These are phyloP conservation scores for Endothia cerciana DNA, from an alignment of 2,329 filamentous ascomycete genomes.

Conservation along the genomic window DNA sequence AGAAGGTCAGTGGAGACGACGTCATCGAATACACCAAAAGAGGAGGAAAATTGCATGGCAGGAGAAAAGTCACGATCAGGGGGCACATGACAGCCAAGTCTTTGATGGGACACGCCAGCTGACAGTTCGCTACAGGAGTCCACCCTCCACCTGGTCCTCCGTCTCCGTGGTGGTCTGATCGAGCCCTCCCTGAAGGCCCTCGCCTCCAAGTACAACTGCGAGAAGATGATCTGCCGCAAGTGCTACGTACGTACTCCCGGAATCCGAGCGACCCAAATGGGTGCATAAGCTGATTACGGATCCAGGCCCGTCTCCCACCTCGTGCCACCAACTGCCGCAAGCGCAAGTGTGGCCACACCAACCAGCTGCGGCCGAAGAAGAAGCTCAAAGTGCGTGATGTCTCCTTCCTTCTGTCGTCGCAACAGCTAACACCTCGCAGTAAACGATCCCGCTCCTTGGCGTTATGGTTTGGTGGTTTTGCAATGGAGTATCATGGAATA, in stretches of 20 bases:
- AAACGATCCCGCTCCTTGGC: conserved; percentile 56
- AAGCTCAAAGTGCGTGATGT: conserved; percentile 57
- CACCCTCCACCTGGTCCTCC: conserved; percentile 96
- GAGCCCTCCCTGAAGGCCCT: conserved; percentile 98
- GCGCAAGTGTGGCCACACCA: conserved; percentile 99
- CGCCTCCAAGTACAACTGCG: conserved; percentile 99
- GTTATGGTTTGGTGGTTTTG: conserved; percentile 41
- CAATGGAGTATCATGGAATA: conserved; percentile 12
- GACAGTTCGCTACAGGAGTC: conserved; percentile 70
- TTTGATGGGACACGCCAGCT: conserved; percentile 17
- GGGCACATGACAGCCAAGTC: not conserved
- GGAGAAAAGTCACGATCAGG: conserved; percentile 2
- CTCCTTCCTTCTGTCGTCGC: not conserved
- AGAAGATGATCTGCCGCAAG: conserved; percentile 99
- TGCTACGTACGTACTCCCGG: conserved; percentile 79
- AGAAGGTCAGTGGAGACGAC: conserved; percentile 72
- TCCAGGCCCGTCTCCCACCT: conserved; percentile 80
- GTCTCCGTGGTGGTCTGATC: conserved; percentile 98
- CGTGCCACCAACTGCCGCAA: conserved; percentile 99
- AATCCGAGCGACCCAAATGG: not conserved
- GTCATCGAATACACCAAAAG: not conserved
- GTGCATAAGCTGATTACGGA: conserved; percentile 31
- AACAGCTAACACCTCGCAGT: conserved; percentile 63
- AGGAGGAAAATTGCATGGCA: conserved; percentile 20
- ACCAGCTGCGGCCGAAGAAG: conserved; percentile 99